Percentiles rank a stretch among this genome's conserved stretches.
Conservation (phyloP, 495 filamentous ascomycete species). For the Neurospora tetrasperma region DNA sequence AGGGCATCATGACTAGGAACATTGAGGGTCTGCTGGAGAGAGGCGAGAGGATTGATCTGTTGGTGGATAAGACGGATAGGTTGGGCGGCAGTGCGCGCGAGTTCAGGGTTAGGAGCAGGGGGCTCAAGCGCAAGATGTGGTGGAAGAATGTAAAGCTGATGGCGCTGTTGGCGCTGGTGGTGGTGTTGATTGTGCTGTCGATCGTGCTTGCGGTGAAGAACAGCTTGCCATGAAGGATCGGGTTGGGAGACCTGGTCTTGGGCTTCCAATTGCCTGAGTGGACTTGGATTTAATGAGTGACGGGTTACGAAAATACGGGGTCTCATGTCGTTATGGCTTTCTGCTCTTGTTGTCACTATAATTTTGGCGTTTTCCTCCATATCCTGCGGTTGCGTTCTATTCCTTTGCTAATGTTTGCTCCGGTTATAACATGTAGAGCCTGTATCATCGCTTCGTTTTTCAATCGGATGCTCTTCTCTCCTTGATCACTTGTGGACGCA, state of each 20-base stretch:
- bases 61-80: conserved; percentile 96
- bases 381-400: neutral
- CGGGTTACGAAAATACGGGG: neutral
- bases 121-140: conserved; percentile 90
- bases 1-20: conserved; percentile 97
- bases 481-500: neutral
- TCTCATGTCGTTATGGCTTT: neutral
- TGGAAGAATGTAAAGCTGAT: conserved; percentile 98
- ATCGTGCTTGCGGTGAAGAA: conserved; percentile 36
- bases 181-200: conserved; percentile 63
- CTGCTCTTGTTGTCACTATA: neutral
- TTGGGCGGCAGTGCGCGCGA: conserved; percentile 77
- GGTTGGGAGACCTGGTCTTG: neutral
- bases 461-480: neutral
- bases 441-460: neutral
- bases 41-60: conserved; percentile 86
- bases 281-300: neutral
- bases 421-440: neutral
- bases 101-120: conserved; percentile 75
- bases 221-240: conserved; percentile 10
- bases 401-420: neutral
- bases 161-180: conserved; percentile 69
- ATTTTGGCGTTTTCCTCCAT: neutral
- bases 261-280: neutral
- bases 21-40: conserved; percentile 93